Conservation (phyloP, 2,329 filamentous ascomycete genomes). For the Colletotrichum destructivum region DNA sequence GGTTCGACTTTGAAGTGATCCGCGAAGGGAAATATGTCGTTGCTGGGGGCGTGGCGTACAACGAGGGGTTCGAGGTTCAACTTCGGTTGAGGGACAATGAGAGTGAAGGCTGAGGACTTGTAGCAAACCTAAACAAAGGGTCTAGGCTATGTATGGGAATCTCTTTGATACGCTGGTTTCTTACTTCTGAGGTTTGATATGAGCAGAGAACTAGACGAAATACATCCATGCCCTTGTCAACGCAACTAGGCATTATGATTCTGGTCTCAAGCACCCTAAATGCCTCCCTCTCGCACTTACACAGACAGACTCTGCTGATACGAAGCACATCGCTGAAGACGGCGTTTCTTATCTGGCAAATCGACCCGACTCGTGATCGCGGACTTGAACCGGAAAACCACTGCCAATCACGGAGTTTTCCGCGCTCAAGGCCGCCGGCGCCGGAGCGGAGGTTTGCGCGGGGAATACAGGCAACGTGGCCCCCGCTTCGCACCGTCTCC, state of each 20-base stretch:
- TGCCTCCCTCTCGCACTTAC: no score
- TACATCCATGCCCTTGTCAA: no score
- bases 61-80: constrained; percentile 1
- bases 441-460: constrained; percentile 12
- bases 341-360: background rate
- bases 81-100: background rate
- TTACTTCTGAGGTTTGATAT: no score
- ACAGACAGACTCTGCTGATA: background rate
- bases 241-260: no score
- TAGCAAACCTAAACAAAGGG: no score
- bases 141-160: no score
- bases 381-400: background rate
- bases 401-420: constrained; percentile 13
- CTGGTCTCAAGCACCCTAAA: no score
- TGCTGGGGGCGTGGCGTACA: constrained; percentile 17
- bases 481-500: background rate
- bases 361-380: background rate
- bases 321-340: background rate
- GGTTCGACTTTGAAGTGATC: constrained; percentile 17
- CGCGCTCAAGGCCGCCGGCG: constrained; percentile 16
- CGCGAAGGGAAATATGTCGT: constrained; percentile 15
- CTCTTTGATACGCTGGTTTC: no score
- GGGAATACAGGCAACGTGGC: background rate
- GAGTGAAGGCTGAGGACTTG: no score
- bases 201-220: no score